Conservation (phyloP, 257 asterid species). For the Solanum paucissectum region DNA sequence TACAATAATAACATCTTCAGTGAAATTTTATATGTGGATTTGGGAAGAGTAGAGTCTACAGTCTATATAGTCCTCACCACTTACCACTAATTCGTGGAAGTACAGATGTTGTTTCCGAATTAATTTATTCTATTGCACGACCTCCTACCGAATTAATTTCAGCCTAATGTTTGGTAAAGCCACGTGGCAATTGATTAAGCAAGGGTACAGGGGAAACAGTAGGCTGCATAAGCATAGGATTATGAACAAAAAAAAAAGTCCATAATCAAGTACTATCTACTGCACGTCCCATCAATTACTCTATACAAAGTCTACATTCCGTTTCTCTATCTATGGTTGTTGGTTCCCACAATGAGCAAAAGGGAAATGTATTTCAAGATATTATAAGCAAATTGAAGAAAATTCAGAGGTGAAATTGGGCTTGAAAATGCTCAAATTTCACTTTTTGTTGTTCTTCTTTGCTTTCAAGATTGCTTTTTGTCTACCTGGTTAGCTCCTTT, state of each 20-base stretch:
- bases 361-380: neutral
- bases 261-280: neutral
- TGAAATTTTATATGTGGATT: too few species aligned
- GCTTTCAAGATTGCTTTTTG: neutral
- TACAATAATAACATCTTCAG: neutral
- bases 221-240: neutral
- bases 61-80: too few species aligned
- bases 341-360: neutral
- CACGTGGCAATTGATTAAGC: neutral
- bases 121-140: too few species aligned
- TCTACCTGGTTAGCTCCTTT: neutral
- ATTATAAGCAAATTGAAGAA: neutral
- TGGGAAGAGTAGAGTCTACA: rapidly evolving
- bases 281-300: neutral
- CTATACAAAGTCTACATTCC: neutral
- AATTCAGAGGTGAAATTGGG: neutral
- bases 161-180: neutral
- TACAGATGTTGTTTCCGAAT: too few species aligned
- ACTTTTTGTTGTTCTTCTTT: neutral
- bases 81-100: too few species aligned
- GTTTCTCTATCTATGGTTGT: neutral
- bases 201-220: neutral
- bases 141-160: neutral
- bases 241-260: neutral
- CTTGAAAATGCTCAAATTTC: neutral